Conservation (phyloP, 305 asterid species). For the Plantago lanceolata region DNA sequence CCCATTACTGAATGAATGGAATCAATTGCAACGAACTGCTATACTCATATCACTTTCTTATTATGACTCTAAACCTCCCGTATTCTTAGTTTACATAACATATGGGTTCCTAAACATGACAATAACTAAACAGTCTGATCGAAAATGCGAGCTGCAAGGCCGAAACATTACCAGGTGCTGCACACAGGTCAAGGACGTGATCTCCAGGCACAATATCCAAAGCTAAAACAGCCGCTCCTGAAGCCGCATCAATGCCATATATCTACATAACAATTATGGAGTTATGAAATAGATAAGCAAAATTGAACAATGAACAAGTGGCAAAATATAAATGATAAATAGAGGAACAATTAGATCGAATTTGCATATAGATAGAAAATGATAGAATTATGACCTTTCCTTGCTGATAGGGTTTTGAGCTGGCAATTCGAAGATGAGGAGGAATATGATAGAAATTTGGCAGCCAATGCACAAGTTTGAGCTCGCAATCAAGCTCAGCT, state of each 20-base stretch:
- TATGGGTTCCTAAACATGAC: too few species aligned
- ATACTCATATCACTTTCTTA: too few species aligned
- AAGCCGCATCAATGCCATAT: slow-evolving; percentile 96
- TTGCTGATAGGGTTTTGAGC: slow-evolving; percentile 66
- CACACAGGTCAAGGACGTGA: slow-evolving; percentile 89
- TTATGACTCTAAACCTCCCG: too few species aligned
- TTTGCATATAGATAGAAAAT: too few species aligned
- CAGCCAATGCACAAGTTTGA: slow-evolving; percentile 62
- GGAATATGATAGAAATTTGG: slow-evolving; percentile 69
- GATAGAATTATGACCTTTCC: slow-evolving; percentile 50
- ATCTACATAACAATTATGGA: slow-evolving; percentile 41
- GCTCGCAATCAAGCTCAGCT: slow-evolving; percentile 56
- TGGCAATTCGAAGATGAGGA: slow-evolving; percentile 64
- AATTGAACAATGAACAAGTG: background rate
- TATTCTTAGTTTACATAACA: too few species aligned
- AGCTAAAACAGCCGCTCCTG: slow-evolving; percentile 94
- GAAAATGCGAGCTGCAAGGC: too few species aligned
- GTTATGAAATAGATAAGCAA: background rate
- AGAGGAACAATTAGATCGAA: too few species aligned
- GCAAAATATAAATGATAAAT: background rate
- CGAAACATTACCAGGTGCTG: slow-evolving; percentile 69
- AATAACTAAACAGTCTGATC: too few species aligned
- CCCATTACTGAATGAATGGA: too few species aligned
- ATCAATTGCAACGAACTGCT: too few species aligned
- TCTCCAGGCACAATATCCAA: slow-evolving; percentile 67